These are phyloP conservation scores for Boletus reticulatus DNA, from an alignment of 768 basidiomycete species.

Conservation along the genomic window DNA sequence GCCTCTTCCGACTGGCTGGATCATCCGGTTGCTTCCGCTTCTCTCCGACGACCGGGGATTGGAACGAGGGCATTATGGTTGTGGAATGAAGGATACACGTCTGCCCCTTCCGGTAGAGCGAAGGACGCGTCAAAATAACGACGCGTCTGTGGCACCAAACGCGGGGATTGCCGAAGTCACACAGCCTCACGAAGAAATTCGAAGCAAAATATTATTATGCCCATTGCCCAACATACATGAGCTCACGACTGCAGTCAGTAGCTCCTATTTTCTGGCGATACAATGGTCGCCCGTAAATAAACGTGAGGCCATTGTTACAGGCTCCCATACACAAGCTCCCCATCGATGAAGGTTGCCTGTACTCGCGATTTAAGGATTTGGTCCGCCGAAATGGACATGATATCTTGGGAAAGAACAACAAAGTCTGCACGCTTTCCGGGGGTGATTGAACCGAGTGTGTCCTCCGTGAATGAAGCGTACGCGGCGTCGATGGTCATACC, in stretches of 20 bases:
- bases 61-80: constrained; percentile 19
- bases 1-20: constrained; percentile 26
- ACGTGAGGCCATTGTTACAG: constrained; percentile 21
- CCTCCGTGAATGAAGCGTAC: constrained; percentile 81
- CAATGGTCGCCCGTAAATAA: neutral
- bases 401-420: constrained; percentile 78
- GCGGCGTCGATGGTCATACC: constrained; percentile 70
- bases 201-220: no score
- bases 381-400: constrained; percentile 60
- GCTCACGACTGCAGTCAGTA: neutral
- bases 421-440: constrained; percentile 83
- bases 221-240: no score
- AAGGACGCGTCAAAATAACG: constrained; percentile 2
- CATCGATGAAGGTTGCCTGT: constrained; percentile 77
- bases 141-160: constrained; percentile 25
- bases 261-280: neutral
- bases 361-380: constrained; percentile 70
- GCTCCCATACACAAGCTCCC: constrained; percentile 46
- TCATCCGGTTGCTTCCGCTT: constrained; percentile 31
- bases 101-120: neutral
- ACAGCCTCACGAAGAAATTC: neutral
- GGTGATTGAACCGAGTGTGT: constrained; percentile 70
- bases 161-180: constrained; percentile 12
- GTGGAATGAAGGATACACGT: neutral
- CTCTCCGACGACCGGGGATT: constrained; percentile 21